Evolutionary conservation across 306 rosid species (phyloP).

Genomic region (Heteromeles arbutifolia): DNA sequence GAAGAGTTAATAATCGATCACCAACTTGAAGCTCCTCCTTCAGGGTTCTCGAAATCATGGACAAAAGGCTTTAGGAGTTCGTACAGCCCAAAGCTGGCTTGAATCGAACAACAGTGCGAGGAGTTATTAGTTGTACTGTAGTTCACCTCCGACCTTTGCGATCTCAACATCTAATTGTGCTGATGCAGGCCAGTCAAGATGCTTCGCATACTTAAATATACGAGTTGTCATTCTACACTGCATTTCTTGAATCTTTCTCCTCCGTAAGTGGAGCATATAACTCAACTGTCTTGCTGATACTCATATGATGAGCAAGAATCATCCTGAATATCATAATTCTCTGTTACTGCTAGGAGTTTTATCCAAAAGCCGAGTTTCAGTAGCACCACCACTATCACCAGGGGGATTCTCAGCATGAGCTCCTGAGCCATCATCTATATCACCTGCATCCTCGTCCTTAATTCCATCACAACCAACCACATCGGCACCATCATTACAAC

Average conservation of each 20-base stretch:
- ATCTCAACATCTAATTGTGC: neutral
- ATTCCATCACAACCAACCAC: constrained; percentile 2
- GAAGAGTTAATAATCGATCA: neutral
- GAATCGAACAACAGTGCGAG: neutral
- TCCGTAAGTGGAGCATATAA: neutral
- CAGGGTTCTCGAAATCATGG: neutral
- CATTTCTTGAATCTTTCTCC: constrained; percentile 3
- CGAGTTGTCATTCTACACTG: neutral
- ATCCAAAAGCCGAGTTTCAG: neutral
- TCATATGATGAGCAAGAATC: constrained; percentile 29
- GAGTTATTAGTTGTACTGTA: neutral
- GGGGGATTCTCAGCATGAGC: constrained; percentile 5
- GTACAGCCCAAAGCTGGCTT: neutral
- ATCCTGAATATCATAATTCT: constrained; percentile 19
- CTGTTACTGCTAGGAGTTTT: neutral
- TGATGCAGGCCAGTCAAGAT: neutral
- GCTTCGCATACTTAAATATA: neutral
- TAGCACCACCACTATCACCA: neutral
- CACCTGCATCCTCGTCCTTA: constrained; percentile 21
- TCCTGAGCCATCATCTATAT: constrained; percentile 20
- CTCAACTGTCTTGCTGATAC: constrained; percentile 10
- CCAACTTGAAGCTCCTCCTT: neutral
- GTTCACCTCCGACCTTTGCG: neutral
- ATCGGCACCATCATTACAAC: neutral
- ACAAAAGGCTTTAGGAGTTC: neutral